These are phyloP conservation scores for Aspergillus avenaceus DNA, from an alignment of 495 filamentous ascomycete species.

Conservation along the genomic window DNA sequence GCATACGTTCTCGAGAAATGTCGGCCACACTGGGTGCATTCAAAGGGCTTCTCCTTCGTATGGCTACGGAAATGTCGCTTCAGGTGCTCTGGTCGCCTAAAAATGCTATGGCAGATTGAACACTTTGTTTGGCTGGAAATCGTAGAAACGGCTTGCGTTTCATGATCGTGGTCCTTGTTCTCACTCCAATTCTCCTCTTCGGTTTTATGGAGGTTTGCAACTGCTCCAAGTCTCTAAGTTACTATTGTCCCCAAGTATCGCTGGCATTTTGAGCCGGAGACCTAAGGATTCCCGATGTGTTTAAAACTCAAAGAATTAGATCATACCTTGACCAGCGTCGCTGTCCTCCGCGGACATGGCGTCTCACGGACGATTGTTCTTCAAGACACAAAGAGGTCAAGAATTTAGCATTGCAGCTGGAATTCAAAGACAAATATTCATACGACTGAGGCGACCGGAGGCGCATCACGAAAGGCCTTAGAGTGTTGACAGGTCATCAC, in stretches of 20 bases:
- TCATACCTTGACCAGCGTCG: conserved; percentile 23
- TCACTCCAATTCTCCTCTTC: conserved; percentile 9
- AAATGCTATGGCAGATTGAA: conserved; percentile 50
- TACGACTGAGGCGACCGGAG: not conserved
- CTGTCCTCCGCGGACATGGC: conserved; percentile 33
- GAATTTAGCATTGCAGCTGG: conserved; percentile 16
- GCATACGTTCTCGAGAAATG: conserved; percentile 60
- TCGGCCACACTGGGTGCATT: conserved; percentile 61
- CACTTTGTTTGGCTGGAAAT: conserved; percentile 35
- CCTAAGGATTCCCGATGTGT: no score
- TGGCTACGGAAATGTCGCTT: conserved; percentile 70
- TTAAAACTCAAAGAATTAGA: no score
- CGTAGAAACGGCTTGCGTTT: conserved; percentile 11
- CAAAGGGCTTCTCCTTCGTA: conserved; percentile 65
- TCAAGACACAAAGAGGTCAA: conserved; percentile 9
- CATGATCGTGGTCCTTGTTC: conserved; percentile 18
- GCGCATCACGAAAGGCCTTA: conserved; percentile 12
- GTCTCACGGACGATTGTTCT: conserved; percentile 18
- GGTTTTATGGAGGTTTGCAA: conserved; percentile 15
- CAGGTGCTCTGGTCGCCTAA: conserved; percentile 66
- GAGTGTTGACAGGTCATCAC: not conserved
- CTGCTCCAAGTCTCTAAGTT: conserved; percentile 10
- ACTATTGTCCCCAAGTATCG: no score
- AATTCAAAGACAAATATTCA: not conserved
- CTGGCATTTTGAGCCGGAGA: no score